These are phyloP conservation scores for Tuber melanosporum DNA, from an alignment of 495 filamentous ascomycete species.

Conservation along the genomic window DNA sequence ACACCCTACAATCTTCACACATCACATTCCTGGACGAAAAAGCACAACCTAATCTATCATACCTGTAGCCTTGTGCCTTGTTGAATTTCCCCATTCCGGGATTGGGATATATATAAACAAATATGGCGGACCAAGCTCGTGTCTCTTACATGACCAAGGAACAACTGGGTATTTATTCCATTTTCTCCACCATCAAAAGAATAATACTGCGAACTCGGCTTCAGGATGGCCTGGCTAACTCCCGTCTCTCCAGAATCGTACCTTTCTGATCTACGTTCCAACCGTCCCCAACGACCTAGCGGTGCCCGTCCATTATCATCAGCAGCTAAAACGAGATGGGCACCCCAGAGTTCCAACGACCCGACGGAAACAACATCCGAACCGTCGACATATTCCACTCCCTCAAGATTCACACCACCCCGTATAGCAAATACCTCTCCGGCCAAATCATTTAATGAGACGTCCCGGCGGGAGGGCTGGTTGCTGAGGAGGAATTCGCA, in stretches of 20 bases:
- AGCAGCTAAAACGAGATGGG: slow-evolving; percentile 42
- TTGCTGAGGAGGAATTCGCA: slow-evolving; percentile 37
- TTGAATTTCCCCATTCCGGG: slow-evolving; percentile 9
- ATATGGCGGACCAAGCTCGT: slow-evolving; percentile 34
- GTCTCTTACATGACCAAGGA: slow-evolving; percentile 72
- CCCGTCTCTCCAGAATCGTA: slow-evolving; percentile 56
- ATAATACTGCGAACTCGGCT: neutral
- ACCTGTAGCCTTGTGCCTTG: neutral
- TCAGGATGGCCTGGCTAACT: slow-evolving; percentile 39
- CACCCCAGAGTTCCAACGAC: slow-evolving; percentile 22
- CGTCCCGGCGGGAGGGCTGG: slow-evolving; percentile 39
- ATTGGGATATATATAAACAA: slow-evolving; percentile 9
- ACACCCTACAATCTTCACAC: neutral
- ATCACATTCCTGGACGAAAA: neutral
- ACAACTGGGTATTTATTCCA: slow-evolving; percentile 63
- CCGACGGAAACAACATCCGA: slow-evolving; percentile 43
- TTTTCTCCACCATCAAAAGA: slow-evolving; percentile 31
- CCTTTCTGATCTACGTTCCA: slow-evolving; percentile 71
- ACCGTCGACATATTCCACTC: slow-evolving; percentile 51
- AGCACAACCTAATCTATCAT: neutral
- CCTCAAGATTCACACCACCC: slow-evolving; percentile 46
- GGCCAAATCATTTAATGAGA: slow-evolving; percentile 26
- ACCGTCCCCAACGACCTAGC: slow-evolving; percentile 65
- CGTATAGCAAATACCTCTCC: slow-evolving; percentile 22
- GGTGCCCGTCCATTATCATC: slow-evolving; percentile 73